Evolutionary conservation across 1,284 basidiomycete genomes (phyloP).

Genomic region (Boletus holoroseus): DNA sequence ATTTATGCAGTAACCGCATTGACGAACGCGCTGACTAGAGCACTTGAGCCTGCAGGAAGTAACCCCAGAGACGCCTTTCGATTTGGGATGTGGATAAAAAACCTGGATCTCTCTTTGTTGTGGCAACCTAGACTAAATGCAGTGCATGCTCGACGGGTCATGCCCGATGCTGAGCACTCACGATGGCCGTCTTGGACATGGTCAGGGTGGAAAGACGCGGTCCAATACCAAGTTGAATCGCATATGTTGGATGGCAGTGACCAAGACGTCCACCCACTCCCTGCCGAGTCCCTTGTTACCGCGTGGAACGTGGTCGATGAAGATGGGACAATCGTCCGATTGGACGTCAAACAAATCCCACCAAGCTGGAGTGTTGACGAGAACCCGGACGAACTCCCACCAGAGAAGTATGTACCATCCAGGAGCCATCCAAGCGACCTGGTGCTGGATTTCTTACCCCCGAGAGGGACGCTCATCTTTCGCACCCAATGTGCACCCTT

Average conservation of each 20-base stretch:
- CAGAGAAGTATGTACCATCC: constrained; percentile 2
- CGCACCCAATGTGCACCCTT: constrained; percentile 16
- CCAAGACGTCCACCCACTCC: constrained; percentile 2
- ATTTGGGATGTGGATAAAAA: constrained; percentile 16
- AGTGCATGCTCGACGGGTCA: constrained; percentile 6
- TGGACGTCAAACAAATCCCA: constrained; percentile 11
- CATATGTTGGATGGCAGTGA: constrained; percentile 2
- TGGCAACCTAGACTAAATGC: constrained; percentile 9
- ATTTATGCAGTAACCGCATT: constrained; percentile 17
- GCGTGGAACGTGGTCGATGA: constrained; percentile 9
- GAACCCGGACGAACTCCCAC: not conserved
- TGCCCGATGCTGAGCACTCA: not conserved
- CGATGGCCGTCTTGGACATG: constrained; percentile 24
- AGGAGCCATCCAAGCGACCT: not conserved
- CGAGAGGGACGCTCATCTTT: constrained; percentile 21
- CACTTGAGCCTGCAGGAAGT: constrained; percentile 2
- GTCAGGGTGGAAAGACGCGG: constrained; percentile 23
- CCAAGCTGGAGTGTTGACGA: constrained; percentile 8
- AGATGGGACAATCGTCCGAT: constrained; percentile 4
- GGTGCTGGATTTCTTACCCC: not conserved
- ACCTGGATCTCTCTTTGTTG: not conserved
- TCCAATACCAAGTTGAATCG: constrained; percentile 5
- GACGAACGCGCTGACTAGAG: constrained; percentile 14
- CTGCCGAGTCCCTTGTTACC: constrained; percentile 11
- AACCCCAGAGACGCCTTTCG: constrained; percentile 7